Evolutionary conservation across 345 rosid species (phyloP), one percentile per base, ranked within the genome.

Genomic region (Microcos paniculata): DNA sequence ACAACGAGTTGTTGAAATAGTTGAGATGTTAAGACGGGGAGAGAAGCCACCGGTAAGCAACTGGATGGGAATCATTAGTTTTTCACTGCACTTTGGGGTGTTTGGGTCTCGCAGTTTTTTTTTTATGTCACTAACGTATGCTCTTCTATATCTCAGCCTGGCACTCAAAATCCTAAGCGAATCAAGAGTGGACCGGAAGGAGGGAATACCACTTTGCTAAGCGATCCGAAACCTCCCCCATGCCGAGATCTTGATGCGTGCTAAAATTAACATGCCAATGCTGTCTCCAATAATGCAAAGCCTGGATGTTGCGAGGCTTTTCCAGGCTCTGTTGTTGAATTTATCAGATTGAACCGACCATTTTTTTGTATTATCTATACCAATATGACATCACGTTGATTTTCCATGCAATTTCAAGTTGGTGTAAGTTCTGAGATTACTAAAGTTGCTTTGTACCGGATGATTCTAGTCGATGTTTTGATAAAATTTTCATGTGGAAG

Each of bases 181-280:
- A 85, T 87, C n/a, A 94, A 23, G 80, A 61, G 86, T 75, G 99
- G 97, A 77, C 99, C 99, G 70, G 98, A 89, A 85, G 99, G 99
- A 79, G 99, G 98, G 71, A 92, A 91, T 78, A 91, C 81, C n/a
- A 92, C 91, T 62, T 78, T 96, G 83, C 87, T 87, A 0, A 75
- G 87, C 2, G 98, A 96, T 73, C 99, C 97, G 28, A 94, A 85
- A 77, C 91, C 97, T 71, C 96, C 98, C 43, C 90, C 92, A 3
- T 91, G 93, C 84, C 92, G 99, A 52, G 97, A 95, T 80, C 96
- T 95, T 31, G 96, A 91, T 66, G 90, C 98, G 74, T 91, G 98
- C 91, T 95, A 84, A 87, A 78, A 42, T 61, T 49, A 68, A 76
- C 75, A 33, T 52, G 57, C 16, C 12, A 40, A 24, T 69, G 61